Conservation (phyloP, 768 basidiomycete species). For the Chalciporus pseudorubinellus region DNA sequence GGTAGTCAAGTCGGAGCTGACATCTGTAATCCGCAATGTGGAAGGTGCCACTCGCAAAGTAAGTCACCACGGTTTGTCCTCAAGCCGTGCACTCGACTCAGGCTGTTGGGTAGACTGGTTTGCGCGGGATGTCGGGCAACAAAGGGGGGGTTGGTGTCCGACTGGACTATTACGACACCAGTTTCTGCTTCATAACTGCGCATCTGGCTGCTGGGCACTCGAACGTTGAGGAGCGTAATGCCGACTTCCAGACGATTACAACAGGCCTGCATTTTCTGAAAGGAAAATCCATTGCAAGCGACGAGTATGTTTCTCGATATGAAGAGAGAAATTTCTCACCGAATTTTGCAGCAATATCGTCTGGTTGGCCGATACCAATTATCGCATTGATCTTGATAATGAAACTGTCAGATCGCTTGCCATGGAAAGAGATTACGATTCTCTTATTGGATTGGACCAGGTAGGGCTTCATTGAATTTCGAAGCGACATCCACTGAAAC, state of each 20-base stretch:
- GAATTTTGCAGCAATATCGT: constrained; percentile 71
- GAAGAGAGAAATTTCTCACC: constrained; percentile 5
- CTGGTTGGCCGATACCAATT: constrained; percentile 96
- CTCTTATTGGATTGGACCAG: constrained; percentile 82
- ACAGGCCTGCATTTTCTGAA: constrained; percentile 82
- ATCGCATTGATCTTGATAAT: constrained; percentile 87
- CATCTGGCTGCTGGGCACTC: constrained; percentile 95
- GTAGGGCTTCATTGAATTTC: constrained; percentile 38
- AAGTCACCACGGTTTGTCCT: background rate
- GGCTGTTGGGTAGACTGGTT: constrained; percentile 59
- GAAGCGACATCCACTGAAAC: background rate
- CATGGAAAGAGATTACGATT: constrained; percentile 62
- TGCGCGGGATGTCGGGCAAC: constrained; percentile 93
- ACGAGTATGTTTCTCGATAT: constrained; percentile 63
- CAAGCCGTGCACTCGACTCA: background rate
- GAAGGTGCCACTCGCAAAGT: constrained; percentile 93
- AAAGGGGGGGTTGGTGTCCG: constrained; percentile 96
- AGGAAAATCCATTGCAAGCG: constrained; percentile 84
- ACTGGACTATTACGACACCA: constrained; percentile 86
- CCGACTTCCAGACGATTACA: constrained; percentile 87
- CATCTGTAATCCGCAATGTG: constrained; percentile 82
- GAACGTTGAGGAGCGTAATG: constrained; percentile 87
- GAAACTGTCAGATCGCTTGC: constrained; percentile 71
- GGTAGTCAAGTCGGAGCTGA: constrained; percentile 74
- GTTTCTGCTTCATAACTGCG: constrained; percentile 92